These are phyloP conservation scores for Hyaloscypha bicolor DNA, from an alignment of 495 filamentous ascomycete species.

Conservation along the genomic window DNA sequence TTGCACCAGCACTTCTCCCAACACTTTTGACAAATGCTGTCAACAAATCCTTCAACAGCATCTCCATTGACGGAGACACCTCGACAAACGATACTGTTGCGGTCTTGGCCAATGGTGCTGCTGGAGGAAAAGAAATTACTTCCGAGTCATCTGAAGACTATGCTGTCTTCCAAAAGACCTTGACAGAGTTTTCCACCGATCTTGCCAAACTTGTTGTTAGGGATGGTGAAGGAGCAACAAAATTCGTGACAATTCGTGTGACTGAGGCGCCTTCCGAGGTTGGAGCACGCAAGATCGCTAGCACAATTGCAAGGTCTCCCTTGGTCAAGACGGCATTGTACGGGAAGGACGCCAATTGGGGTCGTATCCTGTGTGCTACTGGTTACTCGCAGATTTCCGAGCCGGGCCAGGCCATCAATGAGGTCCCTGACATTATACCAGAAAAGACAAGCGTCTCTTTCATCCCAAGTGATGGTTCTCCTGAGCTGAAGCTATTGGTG, in stretches of 20 bases:
- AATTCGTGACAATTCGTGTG: conserved; percentile 94
- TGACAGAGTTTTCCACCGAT: conserved; percentile 78
- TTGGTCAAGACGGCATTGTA: conserved; percentile 97
- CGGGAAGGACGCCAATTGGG: conserved; percentile 98
- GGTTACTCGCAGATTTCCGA: conserved; percentile 79
- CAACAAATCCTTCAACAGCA: conserved; percentile 91
- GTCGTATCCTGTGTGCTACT: conserved; percentile 91
- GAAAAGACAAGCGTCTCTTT: conserved; percentile 92
- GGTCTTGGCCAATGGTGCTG: conserved; percentile 91
- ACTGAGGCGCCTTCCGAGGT: conserved; percentile 67
- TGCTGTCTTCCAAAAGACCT: conserved; percentile 62
- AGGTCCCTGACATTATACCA: conserved; percentile 67
- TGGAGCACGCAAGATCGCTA: conserved; percentile 71
- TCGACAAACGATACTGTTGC: conserved; percentile 97
- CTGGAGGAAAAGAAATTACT: conserved; percentile 68
- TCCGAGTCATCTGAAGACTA: conserved; percentile 62
- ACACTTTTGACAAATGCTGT: conserved; percentile 73
- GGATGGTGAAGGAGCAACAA: conserved; percentile 97
- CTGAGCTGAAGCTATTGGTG: conserved; percentile 80
- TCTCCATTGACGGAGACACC: conserved; percentile 95
- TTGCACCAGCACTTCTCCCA: conserved; percentile 68
- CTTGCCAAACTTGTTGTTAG: conserved; percentile 92
- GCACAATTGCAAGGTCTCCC: conserved; percentile 88
- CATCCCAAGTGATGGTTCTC: conserved; percentile 79
- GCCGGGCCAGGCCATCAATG: conserved; percentile 52